These are phyloP conservation scores for Cantharellus anzutake DNA, from an alignment of 768 basidiomycete genomes.

Conservation along the genomic window DNA sequence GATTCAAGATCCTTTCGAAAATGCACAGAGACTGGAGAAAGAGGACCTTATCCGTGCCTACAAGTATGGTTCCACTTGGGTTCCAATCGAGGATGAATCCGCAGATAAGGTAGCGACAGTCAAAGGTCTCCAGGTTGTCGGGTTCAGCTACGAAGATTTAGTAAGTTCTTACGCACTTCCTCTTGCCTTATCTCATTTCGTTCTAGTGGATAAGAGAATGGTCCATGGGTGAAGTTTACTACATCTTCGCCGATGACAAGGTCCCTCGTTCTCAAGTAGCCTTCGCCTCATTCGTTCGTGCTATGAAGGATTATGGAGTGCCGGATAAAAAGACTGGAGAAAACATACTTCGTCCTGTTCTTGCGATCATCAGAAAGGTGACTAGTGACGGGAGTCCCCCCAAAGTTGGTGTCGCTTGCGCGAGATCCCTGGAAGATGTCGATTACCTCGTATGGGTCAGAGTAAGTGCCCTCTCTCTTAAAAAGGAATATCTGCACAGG, in stretches of 20 bases:
- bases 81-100: constrained; percentile 69
- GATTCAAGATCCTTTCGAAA: not conserved
- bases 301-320: constrained; percentile 46
- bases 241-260: constrained; percentile 58
- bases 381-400: constrained; percentile 52
- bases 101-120: constrained; percentile 55
- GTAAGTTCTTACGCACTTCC: not conserved
- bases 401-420: constrained; percentile 65
- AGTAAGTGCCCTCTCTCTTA: constrained; percentile 24
- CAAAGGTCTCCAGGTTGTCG: constrained; percentile 76
- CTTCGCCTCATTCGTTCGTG: constrained; percentile 72
- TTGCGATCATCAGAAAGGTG: constrained; percentile 77
- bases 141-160: constrained; percentile 50
- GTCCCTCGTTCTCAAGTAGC: constrained; percentile 59
- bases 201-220: constrained; percentile 28
- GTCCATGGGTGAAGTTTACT: constrained; percentile 63
- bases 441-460: constrained; percentile 75
- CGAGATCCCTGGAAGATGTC: constrained; percentile 39
- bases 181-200: not conserved
- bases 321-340: not conserved
- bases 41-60: constrained; percentile 66
- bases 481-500: not conserved
- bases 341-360: constrained; percentile 3
- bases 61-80: constrained; percentile 80
- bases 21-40: constrained; percentile 30